Conservation (phyloP, 768 basidiomycete species). For the Tylopilus balloui region DNA sequence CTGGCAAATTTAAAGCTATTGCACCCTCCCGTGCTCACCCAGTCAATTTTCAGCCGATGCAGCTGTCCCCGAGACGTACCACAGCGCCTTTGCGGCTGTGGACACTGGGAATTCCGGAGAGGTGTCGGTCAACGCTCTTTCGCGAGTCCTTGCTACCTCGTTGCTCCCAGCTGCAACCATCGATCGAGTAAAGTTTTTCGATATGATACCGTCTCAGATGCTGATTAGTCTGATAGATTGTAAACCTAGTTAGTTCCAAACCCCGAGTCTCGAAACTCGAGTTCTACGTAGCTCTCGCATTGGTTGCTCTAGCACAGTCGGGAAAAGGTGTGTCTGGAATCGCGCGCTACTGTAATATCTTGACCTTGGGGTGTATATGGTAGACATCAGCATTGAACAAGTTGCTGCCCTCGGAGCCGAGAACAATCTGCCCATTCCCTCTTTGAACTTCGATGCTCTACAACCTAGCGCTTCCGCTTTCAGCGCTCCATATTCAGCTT, state of each 20-base stretch:
- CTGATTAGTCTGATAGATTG: slow-evolving; percentile 53
- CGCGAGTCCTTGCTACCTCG: slow-evolving; percentile 75
- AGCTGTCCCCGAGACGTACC: slow-evolving; percentile 74
- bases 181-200: slow-evolving; percentile 54
- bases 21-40: slow-evolving; percentile 6
- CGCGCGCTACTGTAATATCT: background rate
- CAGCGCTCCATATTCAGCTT: slow-evolving; percentile 33
- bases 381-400: slow-evolving; percentile 80
- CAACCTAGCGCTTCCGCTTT: slow-evolving; percentile 53
- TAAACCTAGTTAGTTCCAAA: slow-evolving; percentile 80
- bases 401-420: slow-evolving; percentile 72
- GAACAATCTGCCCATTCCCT: slow-evolving; percentile 73
- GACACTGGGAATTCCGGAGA: slow-evolving; percentile 71
- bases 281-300: slow-evolving; percentile 86
- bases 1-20: background rate
- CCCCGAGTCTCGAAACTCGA: slow-evolving; percentile 82
- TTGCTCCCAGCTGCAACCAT: slow-evolving; percentile 75
- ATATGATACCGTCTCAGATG: background rate
- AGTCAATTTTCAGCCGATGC: slow-evolving; percentile 56
- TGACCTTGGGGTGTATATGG: background rate
- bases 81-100: slow-evolving; percentile 64
- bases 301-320: slow-evolving; percentile 82
- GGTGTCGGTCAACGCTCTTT: slow-evolving; percentile 77
- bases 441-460: slow-evolving; percentile 58
- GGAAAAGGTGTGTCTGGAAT: slow-evolving; percentile 54